phyloP scores from a whole-genome alignment of 2,329 filamentous ascomycete species.

The Blastomyces silverae region DNA sequence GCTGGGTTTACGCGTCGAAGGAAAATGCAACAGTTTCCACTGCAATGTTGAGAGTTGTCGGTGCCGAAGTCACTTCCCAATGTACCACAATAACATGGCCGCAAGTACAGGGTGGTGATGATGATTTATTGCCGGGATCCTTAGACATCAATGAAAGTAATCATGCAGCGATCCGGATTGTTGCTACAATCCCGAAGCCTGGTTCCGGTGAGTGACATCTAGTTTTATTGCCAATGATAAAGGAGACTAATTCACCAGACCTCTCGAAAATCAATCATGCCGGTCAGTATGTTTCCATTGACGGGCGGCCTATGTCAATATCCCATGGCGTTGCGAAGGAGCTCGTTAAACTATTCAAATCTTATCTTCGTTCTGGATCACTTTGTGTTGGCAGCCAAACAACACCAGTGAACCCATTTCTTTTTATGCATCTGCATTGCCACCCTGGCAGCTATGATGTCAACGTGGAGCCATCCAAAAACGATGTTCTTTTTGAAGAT shows the following conservation, averaged over 20 bases:
- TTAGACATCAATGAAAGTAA: neutral
- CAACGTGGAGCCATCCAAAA: constrained; percentile 58
- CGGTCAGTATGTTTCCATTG: constrained; percentile 51
- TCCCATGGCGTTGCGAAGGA: constrained; percentile 49
- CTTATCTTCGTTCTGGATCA: constrained; percentile 40
- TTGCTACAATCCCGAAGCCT: constrained; percentile 46
- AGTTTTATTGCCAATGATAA: neutral
- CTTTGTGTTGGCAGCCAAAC: constrained; percentile 18
- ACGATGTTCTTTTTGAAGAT: constrained; percentile 55
- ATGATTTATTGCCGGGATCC: neutral
- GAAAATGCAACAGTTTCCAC: constrained; percentile 44
- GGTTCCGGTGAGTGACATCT: constrained; percentile 31
- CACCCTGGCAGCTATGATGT: constrained; percentile 52
- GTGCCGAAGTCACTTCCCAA: constrained; percentile 48
- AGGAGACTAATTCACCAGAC: constrained; percentile 28
- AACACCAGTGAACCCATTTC: constrained; percentile 47
- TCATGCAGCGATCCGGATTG: constrained; percentile 24
- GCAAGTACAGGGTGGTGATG: neutral
- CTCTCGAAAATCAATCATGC: constrained; percentile 30
- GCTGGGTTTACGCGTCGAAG: constrained; percentile 56
- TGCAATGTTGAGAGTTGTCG: constrained; percentile 51
- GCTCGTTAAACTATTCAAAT: constrained; percentile 47
- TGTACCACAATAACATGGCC: constrained; percentile 37
- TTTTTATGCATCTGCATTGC: constrained; percentile 51
- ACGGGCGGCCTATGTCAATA: constrained; percentile 50